Percentiles rank a stretch among this genome's conserved stretches.
Conservation (phyloP, 1,284 basidiomycete genomes). For the Ustilago bromivora region DNA sequence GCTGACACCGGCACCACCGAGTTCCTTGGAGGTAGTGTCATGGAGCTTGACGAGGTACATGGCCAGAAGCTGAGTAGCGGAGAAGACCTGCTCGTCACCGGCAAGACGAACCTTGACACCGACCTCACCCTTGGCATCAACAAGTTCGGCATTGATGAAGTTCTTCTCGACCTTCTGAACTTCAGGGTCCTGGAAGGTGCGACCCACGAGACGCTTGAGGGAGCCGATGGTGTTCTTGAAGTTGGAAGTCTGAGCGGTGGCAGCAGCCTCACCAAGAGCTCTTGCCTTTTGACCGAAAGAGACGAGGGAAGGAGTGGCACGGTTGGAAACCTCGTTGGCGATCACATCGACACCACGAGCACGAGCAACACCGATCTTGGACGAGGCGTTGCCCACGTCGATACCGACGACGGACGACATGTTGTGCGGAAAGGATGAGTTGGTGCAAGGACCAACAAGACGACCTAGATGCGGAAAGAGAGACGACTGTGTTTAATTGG, state of each 20-base stretch:
- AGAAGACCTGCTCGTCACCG: slow-evolving; percentile 65
- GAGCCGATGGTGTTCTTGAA: slow-evolving; percentile 69
- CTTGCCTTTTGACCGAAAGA: slow-evolving; percentile 68
- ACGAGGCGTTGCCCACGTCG: slow-evolving; percentile 66
- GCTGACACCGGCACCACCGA: slow-evolving; percentile 64
- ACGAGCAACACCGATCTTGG: slow-evolving; percentile 68
- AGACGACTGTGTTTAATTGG: neutral
- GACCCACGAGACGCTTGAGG: slow-evolving; percentile 68
- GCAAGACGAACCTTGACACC: slow-evolving; percentile 68
- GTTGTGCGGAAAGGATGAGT: slow-evolving; percentile 6
- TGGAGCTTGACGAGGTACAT: slow-evolving; percentile 69
- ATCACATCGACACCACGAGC: slow-evolving; percentile 68
- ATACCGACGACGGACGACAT: slow-evolving; percentile 68
- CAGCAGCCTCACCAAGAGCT: slow-evolving; percentile 68
- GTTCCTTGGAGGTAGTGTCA: slow-evolving; percentile 66
- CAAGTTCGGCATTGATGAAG: slow-evolving; percentile 68
- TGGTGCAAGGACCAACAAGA: neutral
- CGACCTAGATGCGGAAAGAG: neutral
- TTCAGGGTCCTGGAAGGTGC: slow-evolving; percentile 62
- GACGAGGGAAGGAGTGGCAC: slow-evolving; percentile 67
- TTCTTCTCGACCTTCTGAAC: slow-evolving; percentile 67
- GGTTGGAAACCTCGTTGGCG: slow-evolving; percentile 68
- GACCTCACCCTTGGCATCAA: slow-evolving; percentile 67
- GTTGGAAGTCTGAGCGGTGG: slow-evolving; percentile 68
- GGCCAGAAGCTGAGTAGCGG: slow-evolving; percentile 68